phyloP scores from a whole-genome alignment of 2,329 filamentous ascomycete genomes.

The Diaporthe batatas region DNA sequence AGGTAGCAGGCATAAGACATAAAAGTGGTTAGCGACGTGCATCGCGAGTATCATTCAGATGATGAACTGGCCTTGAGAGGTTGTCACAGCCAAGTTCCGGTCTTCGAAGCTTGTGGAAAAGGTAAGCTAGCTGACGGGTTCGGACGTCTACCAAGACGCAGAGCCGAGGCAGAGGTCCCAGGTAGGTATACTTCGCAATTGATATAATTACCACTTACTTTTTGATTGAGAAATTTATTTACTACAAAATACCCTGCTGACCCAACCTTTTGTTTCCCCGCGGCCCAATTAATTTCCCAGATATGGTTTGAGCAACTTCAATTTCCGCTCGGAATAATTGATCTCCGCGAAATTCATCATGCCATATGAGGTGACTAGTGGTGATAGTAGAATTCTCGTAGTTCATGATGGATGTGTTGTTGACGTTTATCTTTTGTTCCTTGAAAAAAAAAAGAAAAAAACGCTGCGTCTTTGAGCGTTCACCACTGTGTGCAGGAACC shows the following conservation, averaged over 20 bases:
- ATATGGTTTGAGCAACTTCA: neutral
- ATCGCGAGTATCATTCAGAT: neutral
- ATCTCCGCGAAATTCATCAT: neutral
- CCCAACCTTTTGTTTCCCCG: neutral
- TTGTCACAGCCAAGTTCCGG: neutral
- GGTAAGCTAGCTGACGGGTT: neutral
- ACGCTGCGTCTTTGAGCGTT: no score
- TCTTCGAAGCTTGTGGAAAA: neutral
- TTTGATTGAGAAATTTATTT: no score
- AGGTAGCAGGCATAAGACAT: neutral
- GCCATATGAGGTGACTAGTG: neutral
- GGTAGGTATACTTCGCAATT: neutral
- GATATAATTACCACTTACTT: neutral
- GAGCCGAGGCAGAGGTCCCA: no score
- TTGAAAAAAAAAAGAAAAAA: no score
- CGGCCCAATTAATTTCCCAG: neutral
- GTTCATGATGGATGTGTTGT: no score
- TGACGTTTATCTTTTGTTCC: no score
- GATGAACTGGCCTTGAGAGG: neutral
- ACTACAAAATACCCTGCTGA: no score
- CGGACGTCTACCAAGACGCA: no score
- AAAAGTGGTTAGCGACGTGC: neutral
- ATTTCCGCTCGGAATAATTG: neutral
- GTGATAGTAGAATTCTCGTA: neutral
- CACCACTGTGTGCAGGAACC: no score